phyloP scores from a whole-genome alignment of 2,329 filamentous ascomycete genomes.

The Eutypa lata region DNA sequence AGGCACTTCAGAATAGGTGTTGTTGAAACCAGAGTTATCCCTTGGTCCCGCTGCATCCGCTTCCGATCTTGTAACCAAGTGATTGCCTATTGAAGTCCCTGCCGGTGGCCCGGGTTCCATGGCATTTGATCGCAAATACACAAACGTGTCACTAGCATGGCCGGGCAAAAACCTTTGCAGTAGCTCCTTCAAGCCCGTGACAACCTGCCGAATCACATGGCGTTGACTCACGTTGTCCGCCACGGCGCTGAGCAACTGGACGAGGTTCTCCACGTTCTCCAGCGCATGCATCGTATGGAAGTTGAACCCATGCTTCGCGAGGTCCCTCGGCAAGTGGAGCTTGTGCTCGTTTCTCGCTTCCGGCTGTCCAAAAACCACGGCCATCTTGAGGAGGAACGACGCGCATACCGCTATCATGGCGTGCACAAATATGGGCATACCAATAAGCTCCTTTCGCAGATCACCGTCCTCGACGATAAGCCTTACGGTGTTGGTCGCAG shows the following conservation, averaged over 20 bases:
- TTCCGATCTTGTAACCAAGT: background rate
- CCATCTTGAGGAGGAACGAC: conserved; percentile 13
- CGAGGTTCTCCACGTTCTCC: conserved; percentile 5
- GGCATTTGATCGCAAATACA: conserved; percentile 2
- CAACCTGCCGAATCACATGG: conserved; percentile 12
- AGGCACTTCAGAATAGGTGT: background rate
- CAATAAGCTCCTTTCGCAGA: conserved; percentile 11
- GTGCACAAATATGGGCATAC: conserved; percentile 13
- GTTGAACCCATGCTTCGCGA: conserved; percentile 10
- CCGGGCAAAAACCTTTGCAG: conserved; percentile 11
- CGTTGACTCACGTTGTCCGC: conserved; percentile 12
- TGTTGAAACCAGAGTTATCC: background rate
- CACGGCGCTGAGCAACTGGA: conserved; percentile 7
- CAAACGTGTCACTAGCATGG: background rate
- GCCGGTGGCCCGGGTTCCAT: background rate
- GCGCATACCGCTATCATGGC: conserved; percentile 17
- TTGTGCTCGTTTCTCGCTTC: background rate
- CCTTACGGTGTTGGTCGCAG: conserved; percentile 10
- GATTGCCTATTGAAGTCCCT: background rate
- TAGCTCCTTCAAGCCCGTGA: conserved; percentile 13
- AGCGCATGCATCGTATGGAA: conserved; percentile 11
- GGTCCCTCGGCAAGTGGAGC: conserved; percentile 9
- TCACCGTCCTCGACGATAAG: conserved; percentile 10
- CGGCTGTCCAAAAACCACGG: conserved; percentile 12
- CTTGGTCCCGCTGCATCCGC: background rate